Evolutionary conservation across 2,329 filamentous ascomycete genomes (phyloP).

Genomic region (Verticillium tricorpus): DNA sequence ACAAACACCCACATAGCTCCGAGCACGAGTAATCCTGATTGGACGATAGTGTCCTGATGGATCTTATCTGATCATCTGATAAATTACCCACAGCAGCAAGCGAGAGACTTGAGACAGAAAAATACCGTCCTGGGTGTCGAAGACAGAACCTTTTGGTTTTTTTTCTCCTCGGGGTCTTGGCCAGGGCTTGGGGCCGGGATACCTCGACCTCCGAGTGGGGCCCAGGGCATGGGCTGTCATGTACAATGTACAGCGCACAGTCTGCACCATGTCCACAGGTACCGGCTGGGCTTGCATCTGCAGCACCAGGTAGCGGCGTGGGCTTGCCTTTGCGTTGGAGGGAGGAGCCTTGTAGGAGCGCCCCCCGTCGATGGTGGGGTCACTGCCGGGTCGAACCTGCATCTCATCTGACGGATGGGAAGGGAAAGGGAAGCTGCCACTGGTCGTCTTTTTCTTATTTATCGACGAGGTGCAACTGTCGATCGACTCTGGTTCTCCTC

Average conservation of each 20-base stretch:
- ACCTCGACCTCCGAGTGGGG: not conserved
- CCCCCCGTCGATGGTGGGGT: not conserved
- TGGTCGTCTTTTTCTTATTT: not conserved
- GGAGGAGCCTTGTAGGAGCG: not conserved
- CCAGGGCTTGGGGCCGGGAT: not conserved
- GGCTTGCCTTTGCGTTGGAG: not conserved
- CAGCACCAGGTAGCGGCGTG: not conserved
- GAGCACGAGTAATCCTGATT: not conserved
- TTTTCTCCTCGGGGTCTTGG: not conserved
- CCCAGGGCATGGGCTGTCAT: not conserved
- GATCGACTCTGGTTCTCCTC: not conserved
- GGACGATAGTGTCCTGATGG: not conserved
- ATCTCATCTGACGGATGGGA: not conserved
- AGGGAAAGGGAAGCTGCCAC: not conserved
- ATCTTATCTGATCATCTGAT: slow-evolving; percentile 6
- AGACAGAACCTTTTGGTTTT: not conserved
- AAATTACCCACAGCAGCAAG: slow-evolving; percentile 1
- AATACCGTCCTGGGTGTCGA: not conserved
- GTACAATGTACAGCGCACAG: not conserved
- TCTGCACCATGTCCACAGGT: not conserved
- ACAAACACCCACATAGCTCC: not conserved
- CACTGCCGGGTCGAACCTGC: not conserved
- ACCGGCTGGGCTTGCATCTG: not conserved
- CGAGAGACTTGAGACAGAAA: not conserved
- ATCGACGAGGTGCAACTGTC: not conserved